Base-by-base conservation (phyloP, 1,284 basidiomycete species). In the Microbotryum intermedium region DNA sequence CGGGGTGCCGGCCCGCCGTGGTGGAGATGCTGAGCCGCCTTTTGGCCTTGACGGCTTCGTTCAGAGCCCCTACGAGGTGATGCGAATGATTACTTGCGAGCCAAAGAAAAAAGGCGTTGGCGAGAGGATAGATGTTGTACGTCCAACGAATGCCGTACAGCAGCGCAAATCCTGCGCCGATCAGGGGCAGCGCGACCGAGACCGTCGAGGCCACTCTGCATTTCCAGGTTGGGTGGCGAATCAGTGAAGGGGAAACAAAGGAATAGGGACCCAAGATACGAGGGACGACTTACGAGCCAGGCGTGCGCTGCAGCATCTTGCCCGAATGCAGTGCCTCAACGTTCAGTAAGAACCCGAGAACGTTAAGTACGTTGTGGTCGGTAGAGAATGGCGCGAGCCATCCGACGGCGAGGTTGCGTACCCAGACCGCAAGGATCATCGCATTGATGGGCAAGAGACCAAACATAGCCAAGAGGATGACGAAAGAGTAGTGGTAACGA, bases 401-500 rank as follows among this genome's bases (percentile, higher is more conserved):
- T 47, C 76, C 72, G 26, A 72, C 72, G 8, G 70, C 58, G 23
- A 77, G 62, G 55, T 91, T 94, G 57, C 91, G 83, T 1, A 86
- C 85, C 93, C 93, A 98, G 0, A 95, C 90, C 0, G 84, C 83
- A 21, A 97, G 77, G 7, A 87, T 84, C 0, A 90, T 86, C 0
- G 84, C 86, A 8, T 82, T 82, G 53, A 91, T 78, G 0, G 93
- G 93, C 0, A 94, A 76, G 1, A 95, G 78, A 80, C 84, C 85
- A 11, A 88, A 84, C 80, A 92, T 83, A n/a, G 91, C 75, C 49
- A 92, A 75, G 11, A 94, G 74, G 0, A 88, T 50, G 65, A 87
- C 82, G 49, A 80, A 72, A 39, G 74, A 59, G 48, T 65, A 61
- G 46, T 63, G 62, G 42, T 62, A 67, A 10, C 61, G 59, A 50